A percentile compares a stretch with the other conserved stretches of the same genome.
Conservation (phyloP, 78 protist genomes). For the Dictyostelium discoideum region DNA sequence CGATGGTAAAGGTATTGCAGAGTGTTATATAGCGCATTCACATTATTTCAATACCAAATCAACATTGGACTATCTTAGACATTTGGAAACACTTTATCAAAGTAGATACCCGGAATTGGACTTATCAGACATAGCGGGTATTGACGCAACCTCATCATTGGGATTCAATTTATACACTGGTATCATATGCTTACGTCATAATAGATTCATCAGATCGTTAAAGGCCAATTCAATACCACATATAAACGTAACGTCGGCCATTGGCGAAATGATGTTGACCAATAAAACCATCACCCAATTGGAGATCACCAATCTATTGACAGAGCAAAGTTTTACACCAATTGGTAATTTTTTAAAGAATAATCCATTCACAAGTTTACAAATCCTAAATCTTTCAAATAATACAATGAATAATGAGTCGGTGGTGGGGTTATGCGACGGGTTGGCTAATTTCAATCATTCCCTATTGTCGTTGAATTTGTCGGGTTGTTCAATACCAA, state of each 20-base stretch:
- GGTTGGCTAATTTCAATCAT: constrained; percentile 49
- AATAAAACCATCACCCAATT: constrained; percentile 56
- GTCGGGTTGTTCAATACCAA: constrained; percentile 49
- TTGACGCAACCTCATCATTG: constrained; percentile 37
- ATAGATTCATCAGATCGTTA: constrained; percentile 32
- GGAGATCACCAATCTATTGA: background rate
- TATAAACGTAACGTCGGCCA: constrained; percentile 46
- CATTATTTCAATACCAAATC: constrained; percentile 67
- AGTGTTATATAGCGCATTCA: constrained; percentile 68
- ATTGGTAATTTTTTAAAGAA: constrained; percentile 13
- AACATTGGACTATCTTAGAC: constrained; percentile 58
- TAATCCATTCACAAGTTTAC: background rate
- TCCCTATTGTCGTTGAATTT: constrained; percentile 13
- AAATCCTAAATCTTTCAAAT: constrained; percentile 31
- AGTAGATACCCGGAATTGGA: constrained; percentile 64
- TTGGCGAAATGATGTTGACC: constrained; percentile 56
- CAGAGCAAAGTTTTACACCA: constrained; percentile 67
- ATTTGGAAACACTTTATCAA: constrained; percentile 61
- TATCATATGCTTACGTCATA: constrained; percentile 51
- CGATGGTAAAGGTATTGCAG: constrained; percentile 79
- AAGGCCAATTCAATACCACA: constrained; percentile 29
- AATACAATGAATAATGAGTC: constrained; percentile 52
- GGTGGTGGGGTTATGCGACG: constrained; percentile 16
- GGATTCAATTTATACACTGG: constrained; percentile 61
- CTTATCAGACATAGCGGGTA: constrained; percentile 51